A percentile compares a stretch with the other conserved stretches of the same genome.
Conservation (phyloP, 495 filamentous ascomycete genomes). For the Diplogelasinospora grovesii region DNA sequence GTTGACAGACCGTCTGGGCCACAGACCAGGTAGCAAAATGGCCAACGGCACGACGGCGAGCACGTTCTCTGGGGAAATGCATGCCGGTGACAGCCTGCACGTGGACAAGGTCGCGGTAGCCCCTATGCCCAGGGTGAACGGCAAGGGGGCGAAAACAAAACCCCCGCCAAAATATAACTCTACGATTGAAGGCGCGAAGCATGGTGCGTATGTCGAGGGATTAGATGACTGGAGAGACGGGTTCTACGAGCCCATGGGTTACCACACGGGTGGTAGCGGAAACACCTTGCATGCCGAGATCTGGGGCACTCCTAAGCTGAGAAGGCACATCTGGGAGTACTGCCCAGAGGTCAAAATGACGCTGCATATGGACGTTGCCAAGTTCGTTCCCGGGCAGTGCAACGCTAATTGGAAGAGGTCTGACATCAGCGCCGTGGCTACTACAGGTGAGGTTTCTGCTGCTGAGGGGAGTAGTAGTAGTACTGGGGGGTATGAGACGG, state of each 20-base stretch:
- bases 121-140: background rate
- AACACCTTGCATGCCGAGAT: constrained; percentile 27
- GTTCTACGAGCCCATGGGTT: constrained; percentile 47
- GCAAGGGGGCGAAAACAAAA: background rate
- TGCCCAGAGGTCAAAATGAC: constrained; percentile 50
- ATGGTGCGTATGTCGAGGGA: constrained; percentile 26
- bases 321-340: constrained; percentile 44
- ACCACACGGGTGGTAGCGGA: constrained; percentile 43
- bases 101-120: no score
- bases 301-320: constrained; percentile 34
- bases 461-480: constrained; percentile 10
- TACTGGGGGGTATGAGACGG: constrained; percentile 18
- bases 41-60: constrained; percentile 38
- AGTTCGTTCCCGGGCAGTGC: constrained; percentile 30
- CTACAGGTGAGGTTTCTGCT: no score
- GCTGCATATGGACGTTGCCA: constrained; percentile 39
- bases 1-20: constrained; percentile 39
- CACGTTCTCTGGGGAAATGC: constrained; percentile 41
- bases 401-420: constrained; percentile 32
- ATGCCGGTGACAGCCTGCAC: constrained; percentile 19
- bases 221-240: constrained; percentile 40
- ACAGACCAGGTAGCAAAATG: constrained; percentile 33
- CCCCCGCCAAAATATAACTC: constrained; percentile 2
- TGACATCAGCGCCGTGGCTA: constrained; percentile 5
- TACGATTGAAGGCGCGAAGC: constrained; percentile 14